Conservation (phyloP, 352 stramenopile species). For the Phytophthora crassamura region DNA sequence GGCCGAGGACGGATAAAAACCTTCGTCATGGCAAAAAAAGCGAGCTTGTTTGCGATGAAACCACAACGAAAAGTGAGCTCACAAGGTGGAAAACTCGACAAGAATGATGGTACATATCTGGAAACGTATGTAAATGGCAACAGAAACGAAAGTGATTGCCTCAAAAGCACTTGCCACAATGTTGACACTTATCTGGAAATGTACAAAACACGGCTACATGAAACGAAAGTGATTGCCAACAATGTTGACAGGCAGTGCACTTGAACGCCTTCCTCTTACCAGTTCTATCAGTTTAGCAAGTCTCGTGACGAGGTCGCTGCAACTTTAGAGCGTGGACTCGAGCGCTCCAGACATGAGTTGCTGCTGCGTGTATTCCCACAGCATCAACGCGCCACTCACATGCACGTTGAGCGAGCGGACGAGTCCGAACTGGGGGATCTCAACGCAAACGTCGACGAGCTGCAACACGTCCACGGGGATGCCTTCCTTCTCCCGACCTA, state of each 20-base stretch:
- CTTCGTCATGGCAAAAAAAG: conserved; percentile 37
- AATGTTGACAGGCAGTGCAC: too few species aligned
- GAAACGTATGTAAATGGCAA: too few species aligned
- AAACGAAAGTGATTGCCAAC: too few species aligned
- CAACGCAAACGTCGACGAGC: conserved; percentile 95
- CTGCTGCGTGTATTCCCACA: conserved; percentile 98
- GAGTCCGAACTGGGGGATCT: conserved; percentile 98
- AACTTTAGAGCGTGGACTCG: conserved; percentile 26
- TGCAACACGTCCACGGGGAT: conserved; percentile 96
- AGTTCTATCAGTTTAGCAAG: too few species aligned
- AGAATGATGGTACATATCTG: not conserved
- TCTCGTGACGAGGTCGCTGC: not conserved
- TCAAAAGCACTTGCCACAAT: too few species aligned
- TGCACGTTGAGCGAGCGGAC: conserved; percentile 98
- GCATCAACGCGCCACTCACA: conserved; percentile 93
- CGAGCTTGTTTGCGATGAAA: not conserved
- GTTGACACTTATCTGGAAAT: too few species aligned
- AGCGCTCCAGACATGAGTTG: conserved; percentile 45
- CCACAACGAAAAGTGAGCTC: conserved; percentile 8
- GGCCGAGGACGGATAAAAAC: conserved; percentile 50
- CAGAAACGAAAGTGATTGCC: too few species aligned
- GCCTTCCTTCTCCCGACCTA: conserved; percentile 97
- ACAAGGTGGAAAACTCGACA: not conserved
- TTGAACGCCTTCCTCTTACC: too few species aligned
- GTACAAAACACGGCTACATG: too few species aligned